Percentiles rank a stretch among this genome's conserved stretches.
Evolutionary conservation across 2,329 filamentous ascomycete genomes (phyloP).

Genomic region (Xylariaceae sp.): DNA sequence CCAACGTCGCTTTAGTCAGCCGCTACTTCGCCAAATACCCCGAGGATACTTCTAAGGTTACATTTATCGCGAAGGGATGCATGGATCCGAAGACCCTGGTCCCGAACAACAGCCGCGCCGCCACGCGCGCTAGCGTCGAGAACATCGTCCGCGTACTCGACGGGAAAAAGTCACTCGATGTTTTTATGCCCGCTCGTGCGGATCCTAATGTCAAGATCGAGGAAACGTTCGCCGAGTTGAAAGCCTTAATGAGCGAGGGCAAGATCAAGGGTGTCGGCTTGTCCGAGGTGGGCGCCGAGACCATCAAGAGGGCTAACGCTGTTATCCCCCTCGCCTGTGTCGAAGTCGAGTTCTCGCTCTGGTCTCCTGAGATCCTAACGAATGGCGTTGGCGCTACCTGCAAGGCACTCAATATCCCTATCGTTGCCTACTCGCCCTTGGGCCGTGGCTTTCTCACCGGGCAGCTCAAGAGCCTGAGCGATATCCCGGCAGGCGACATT

Average conservation of each 20-base stretch:
- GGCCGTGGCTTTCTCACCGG: constrained; percentile 56
- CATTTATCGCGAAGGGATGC: constrained; percentile 47
- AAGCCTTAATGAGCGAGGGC: constrained; percentile 32
- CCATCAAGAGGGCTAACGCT: constrained; percentile 41
- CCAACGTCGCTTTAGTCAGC: constrained; percentile 37
- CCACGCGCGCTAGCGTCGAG: constrained; percentile 41
- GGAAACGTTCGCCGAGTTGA: constrained; percentile 29
- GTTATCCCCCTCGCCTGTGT: constrained; percentile 54
- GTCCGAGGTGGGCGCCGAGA: constrained; percentile 33
- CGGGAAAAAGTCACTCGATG: constrained; percentile 45
- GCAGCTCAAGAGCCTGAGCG: constrained; percentile 42
- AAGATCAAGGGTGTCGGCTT: constrained; percentile 31
- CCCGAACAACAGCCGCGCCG: constrained; percentile 39
- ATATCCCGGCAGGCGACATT: constrained; percentile 47
- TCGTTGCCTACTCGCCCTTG: constrained; percentile 57
- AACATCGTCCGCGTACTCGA: constrained; percentile 42
- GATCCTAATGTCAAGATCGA: constrained; percentile 38
- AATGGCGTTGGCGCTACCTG: constrained; percentile 48
- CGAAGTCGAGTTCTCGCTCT: constrained; percentile 44
- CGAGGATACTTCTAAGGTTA: constrained; percentile 46
- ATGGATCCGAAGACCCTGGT: constrained; percentile 32
- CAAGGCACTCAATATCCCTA: constrained; percentile 53
- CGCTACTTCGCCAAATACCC: constrained; percentile 50
- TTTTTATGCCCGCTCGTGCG: constrained; percentile 46
- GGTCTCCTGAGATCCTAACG: constrained; percentile 49